Evolutionary conservation across 495 filamentous ascomycete species (phyloP).

Genomic region (Penicillium subrubescens): DNA sequence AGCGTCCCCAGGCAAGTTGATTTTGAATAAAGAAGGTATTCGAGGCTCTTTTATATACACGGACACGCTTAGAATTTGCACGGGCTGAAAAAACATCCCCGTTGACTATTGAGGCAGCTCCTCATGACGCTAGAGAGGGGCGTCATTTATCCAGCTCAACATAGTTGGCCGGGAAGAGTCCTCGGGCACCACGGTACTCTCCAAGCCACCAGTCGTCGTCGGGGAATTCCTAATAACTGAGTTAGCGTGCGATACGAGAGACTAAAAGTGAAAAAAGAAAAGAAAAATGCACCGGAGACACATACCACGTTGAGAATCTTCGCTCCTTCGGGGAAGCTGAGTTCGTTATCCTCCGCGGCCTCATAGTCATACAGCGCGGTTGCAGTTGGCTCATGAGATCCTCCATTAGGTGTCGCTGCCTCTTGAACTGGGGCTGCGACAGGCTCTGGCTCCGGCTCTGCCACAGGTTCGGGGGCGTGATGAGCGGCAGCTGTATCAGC

Average conservation of each 20-base stretch:
- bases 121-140: neutral
- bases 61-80: neutral
- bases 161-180: conserved; percentile 92
- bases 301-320: conserved; percentile 69
- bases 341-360: conserved; percentile 94
- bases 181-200: conserved; percentile 72
- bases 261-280: neutral
- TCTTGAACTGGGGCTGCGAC: conserved; percentile 9
- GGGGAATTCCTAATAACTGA: conserved; percentile 73
- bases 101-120: neutral
- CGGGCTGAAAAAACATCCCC: neutral
- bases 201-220: conserved; percentile 99
- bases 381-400: conserved; percentile 60
- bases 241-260: conserved; percentile 11
- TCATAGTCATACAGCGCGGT: conserved; percentile 95
- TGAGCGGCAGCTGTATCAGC: conserved; percentile 30
- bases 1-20: neutral
- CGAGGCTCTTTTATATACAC: conserved; percentile 1
- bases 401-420: conserved; percentile 26
- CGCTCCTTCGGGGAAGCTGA: conserved; percentile 89
- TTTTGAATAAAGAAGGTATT: neutral
- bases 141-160: conserved; percentile 63
- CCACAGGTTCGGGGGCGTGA: conserved; percentile 27
- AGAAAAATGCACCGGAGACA: conserved; percentile 1
- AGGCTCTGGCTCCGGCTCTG: conserved; percentile 20